phyloP scores from a whole-genome alignment of 805 yeast species.

The Cyberlindnera galapagoensis region DNA sequence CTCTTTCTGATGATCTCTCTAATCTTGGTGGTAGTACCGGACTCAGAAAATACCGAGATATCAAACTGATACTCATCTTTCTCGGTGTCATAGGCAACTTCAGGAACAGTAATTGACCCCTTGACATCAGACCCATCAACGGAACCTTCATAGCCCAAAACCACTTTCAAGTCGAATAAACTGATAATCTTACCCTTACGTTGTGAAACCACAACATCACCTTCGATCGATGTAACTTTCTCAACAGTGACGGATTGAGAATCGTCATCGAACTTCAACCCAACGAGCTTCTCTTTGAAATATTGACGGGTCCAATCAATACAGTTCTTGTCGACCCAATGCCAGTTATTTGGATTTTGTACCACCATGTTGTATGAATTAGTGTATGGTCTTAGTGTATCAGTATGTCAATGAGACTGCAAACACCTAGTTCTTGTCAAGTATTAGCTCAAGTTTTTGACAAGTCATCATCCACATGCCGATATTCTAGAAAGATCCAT shows the following conservation, averaged over 20 bases:
- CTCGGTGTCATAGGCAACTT: slow-evolving; percentile 88
- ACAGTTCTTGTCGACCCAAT: slow-evolving; percentile 98
- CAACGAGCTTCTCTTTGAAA: slow-evolving; percentile 55
- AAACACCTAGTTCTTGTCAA: too few species aligned
- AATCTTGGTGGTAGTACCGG: slow-evolving; percentile 46
- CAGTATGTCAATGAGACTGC: too few species aligned
- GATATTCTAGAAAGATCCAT: too few species aligned
- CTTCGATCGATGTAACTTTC: slow-evolving; percentile 52
- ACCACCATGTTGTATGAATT: too few species aligned
- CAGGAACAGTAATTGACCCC: slow-evolving; percentile 84
- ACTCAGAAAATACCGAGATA: slow-evolving; percentile 52
- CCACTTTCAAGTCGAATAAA: slow-evolving; percentile 72
- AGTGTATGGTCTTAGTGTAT: too few species aligned
- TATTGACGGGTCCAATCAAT: slow-evolving; percentile 83
- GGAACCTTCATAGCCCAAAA: slow-evolving; percentile 49
- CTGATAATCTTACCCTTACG: slow-evolving; percentile 95
- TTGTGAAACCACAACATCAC: slow-evolving; percentile 96
- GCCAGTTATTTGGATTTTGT: slow-evolving; percentile 98
- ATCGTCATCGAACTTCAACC: slow-evolving; percentile 27
- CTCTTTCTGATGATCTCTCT: slow-evolving; percentile 42
- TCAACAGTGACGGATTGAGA: slow-evolving; percentile 30
- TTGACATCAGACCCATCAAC: slow-evolving; percentile 36
- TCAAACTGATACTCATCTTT: slow-evolving; percentile 82
- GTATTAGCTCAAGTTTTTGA: too few species aligned
- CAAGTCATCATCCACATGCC: too few species aligned